phyloP scores from a whole-genome alignment of 2,329 filamentous ascomycete species.

The Ploettnerulaceae sp. region DNA sequence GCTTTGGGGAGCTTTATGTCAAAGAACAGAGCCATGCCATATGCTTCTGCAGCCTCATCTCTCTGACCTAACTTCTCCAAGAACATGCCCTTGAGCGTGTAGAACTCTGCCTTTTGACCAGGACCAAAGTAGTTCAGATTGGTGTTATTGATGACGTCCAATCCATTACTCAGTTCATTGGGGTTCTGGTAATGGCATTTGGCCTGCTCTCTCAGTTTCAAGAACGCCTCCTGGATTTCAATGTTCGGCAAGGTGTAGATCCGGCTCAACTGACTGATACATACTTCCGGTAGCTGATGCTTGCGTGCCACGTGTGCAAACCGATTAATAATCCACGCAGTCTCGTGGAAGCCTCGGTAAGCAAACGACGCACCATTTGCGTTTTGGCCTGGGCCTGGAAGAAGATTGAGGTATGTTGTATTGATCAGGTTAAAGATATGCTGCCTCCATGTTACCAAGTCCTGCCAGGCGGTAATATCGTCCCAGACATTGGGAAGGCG shows the following conservation, averaged over 20 bases:
- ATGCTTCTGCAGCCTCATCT: conserved; percentile 87
- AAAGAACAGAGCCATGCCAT: conserved; percentile 91
- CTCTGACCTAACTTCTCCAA: conserved; percentile 88
- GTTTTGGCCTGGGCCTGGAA: conserved; percentile 76
- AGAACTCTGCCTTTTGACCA: conserved; percentile 97
- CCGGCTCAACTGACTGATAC: conserved; percentile 91
- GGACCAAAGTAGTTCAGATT: conserved; percentile 97
- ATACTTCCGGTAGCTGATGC: conserved; percentile 93
- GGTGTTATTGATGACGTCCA: conserved; percentile 99
- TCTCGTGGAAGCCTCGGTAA: conserved; percentile 96
- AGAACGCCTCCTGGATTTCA: conserved; percentile 97
- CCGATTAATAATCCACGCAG: conserved; percentile 98
- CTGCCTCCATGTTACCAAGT: conserved; percentile 98
- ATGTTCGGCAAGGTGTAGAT: conserved; percentile 99
- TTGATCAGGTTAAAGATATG: conserved; percentile 99
- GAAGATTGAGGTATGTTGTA: conserved; percentile 78
- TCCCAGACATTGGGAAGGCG: conserved; percentile 97
- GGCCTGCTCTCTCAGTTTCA: conserved; percentile 96
- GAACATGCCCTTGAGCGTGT: conserved; percentile 99
- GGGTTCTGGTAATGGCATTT: conserved; percentile 98
- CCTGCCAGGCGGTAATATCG: conserved; percentile 98
- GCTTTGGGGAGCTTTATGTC: conserved; percentile 94
- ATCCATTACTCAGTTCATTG: conserved; percentile 81
- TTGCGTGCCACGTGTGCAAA: conserved; percentile 98
- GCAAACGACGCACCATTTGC: conserved; percentile 89